Conservation (phyloP, 805 yeast species). For the Hermanozyma aechmeae region DNA sequence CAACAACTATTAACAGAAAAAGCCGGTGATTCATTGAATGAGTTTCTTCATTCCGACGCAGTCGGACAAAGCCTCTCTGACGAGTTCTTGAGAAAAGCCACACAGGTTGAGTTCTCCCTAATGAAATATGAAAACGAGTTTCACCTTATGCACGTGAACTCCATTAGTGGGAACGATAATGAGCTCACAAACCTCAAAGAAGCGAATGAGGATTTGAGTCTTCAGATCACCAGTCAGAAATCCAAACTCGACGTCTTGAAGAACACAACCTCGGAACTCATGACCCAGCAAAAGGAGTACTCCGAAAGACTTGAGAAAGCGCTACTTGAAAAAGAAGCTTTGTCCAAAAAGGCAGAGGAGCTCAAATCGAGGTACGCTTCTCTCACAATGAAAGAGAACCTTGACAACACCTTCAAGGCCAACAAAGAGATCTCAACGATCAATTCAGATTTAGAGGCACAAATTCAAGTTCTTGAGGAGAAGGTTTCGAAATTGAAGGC, state of each 20-base stretch:
- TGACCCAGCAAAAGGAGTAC: constrained; percentile 21
- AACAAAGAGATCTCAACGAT: constrained; percentile 26
- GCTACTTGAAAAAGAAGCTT: constrained; percentile 10
- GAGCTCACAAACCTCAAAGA: constrained; percentile 31
- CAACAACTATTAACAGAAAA: constrained; percentile 9
- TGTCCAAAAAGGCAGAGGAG: constrained; percentile 7
- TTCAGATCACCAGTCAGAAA: constrained; percentile 17
- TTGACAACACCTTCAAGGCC: constrained; percentile 29
- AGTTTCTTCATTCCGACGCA: constrained; percentile 2
- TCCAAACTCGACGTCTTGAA: constrained; percentile 19
- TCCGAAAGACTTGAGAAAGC: constrained; percentile 11
- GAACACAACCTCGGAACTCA: constrained; percentile 28
- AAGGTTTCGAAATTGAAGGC: constrained; percentile 16
- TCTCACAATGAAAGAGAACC: constrained; percentile 28
- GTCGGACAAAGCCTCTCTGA: too few relatives aligned
- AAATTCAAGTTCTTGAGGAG: constrained; percentile 16
- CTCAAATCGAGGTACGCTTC: constrained; percentile 18
- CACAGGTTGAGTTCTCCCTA: constrained; percentile 14
- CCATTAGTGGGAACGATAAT: constrained; percentile 25
- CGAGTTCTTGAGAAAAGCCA: too few relatives aligned
- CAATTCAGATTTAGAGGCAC: constrained; percentile 26
- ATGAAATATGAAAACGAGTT: constrained; percentile 30
- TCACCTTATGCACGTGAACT: constrained; percentile 28
- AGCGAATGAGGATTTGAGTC: constrained; percentile 22
- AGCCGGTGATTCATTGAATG: constrained; percentile 15